A percentile compares a stretch with the other conserved stretches of the same genome.
Evolutionary conservation across 129 eudicot species (phyloP).

Genomic region (Apium graveolens): DNA sequence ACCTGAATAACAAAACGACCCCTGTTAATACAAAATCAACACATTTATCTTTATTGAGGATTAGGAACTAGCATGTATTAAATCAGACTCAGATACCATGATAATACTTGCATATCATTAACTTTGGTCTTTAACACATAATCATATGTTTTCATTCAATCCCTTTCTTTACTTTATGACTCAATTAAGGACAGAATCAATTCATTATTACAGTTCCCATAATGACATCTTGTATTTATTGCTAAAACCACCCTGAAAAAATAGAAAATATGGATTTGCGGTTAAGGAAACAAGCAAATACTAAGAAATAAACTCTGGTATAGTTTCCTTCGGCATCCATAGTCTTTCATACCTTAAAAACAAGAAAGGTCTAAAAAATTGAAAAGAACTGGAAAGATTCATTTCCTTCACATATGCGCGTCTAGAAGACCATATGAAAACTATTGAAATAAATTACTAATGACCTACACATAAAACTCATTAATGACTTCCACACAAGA

Average conservation of each 20-base stretch:
- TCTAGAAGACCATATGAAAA: slow-evolving; percentile 30
- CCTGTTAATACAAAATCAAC: not conserved
- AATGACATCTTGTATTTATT: too few relatives aligned
- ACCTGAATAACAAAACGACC: not conserved
- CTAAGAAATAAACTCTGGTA: not conserved
- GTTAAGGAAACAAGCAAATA: not conserved
- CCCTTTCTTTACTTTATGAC: too few relatives aligned
- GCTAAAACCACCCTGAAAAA: slow-evolving; percentile 82
- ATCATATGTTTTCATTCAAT: not conserved
- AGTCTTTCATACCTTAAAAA: slow-evolving; percentile 56
- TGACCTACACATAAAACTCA: not conserved
- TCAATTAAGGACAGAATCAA: too few relatives aligned
- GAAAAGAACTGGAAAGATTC: slow-evolving; percentile 85
- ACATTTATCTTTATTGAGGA: not conserved
- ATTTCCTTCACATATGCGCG: slow-evolving; percentile 74
- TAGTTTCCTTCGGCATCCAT: slow-evolving; percentile 7
- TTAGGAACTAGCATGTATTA: not conserved
- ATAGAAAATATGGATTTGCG: not conserved
- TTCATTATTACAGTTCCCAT: too few relatives aligned
- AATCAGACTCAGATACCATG: not conserved
- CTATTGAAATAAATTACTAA: not conserved
- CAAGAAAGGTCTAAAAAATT: slow-evolving; percentile 81
- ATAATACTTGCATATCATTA: not conserved
- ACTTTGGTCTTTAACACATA: not conserved
- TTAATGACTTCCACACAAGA: too few relatives aligned